These are phyloP conservation scores for Ceratobasidium theobromae DNA, from an alignment of 1,284 basidiomycete genomes.

Conservation along the genomic window DNA sequence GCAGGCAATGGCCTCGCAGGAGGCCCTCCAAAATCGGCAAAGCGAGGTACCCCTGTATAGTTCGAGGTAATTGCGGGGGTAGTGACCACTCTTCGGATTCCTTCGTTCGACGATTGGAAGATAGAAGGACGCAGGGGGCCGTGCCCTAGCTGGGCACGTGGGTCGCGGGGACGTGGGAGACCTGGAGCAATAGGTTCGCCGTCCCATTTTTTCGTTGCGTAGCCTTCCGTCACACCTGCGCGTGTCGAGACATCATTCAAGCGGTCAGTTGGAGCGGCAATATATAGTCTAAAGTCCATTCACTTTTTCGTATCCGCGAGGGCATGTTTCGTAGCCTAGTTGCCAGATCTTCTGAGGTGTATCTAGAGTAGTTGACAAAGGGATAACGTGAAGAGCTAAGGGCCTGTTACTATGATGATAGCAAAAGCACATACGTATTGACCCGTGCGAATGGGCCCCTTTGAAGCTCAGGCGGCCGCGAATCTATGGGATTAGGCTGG, in stretches of 20 bases:
- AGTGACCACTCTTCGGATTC: slow-evolving; percentile 14
- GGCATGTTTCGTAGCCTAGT: slow-evolving; percentile 28
- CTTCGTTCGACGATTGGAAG: slow-evolving; percentile 20
- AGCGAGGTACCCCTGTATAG: slow-evolving; percentile 9
- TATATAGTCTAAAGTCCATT: not conserved
- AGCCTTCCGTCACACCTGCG: slow-evolving; percentile 28
- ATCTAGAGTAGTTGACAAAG: slow-evolving; percentile 1
- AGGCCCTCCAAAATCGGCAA: slow-evolving; percentile 25
- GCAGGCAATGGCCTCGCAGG: not conserved
- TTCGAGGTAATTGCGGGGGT: not conserved
- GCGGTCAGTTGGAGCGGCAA: slow-evolving; percentile 2
- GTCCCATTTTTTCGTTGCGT: slow-evolving; percentile 23
- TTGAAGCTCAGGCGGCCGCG: slow-evolving; percentile 2
- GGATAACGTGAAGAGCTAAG: not conserved
- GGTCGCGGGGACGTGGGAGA: not conserved
- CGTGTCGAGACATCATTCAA: slow-evolving; percentile 5
- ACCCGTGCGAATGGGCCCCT: slow-evolving; percentile 15
- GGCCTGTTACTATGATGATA: slow-evolving; percentile 18
- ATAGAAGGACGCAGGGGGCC: slow-evolving; percentile 4
- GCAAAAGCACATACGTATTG: slow-evolving; percentile 23
- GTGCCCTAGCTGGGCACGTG: slow-evolving; percentile 23
- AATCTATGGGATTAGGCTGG: not conserved
- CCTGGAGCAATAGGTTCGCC: slow-evolving; percentile 22
- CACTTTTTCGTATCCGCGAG: slow-evolving; percentile 33
- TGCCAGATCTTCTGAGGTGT: slow-evolving; percentile 25